phyloP scores from a whole-genome alignment of 768 basidiomycete species.

The Punctularia strigosozonata region DNA sequence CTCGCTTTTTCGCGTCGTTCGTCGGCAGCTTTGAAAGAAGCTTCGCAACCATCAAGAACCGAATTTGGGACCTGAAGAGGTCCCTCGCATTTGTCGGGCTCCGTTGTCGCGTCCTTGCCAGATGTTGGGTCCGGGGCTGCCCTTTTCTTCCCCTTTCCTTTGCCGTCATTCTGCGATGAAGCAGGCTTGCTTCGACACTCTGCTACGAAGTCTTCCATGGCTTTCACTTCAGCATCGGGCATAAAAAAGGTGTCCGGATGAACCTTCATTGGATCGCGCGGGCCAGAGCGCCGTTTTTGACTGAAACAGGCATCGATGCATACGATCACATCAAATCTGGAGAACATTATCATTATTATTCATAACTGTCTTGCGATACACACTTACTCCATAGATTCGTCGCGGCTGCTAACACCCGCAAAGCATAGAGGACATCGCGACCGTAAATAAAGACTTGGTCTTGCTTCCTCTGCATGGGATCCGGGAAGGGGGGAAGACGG shows the following conservation, averaged over 20 bases:
- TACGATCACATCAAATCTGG: constrained; percentile 16
- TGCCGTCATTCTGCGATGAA: background rate
- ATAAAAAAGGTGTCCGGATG: constrained; percentile 16
- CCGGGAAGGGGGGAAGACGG: too few species aligned
- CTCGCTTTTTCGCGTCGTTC: constrained; percentile 17
- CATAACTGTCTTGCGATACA: constrained; percentile 4
- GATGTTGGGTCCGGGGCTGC: background rate
- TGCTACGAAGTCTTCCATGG: constrained; percentile 11
- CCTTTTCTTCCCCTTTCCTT: background rate
- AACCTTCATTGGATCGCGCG: constrained; percentile 7
- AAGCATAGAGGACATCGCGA: constrained; percentile 18
- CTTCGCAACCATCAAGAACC: constrained; percentile 23
- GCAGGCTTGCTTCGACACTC: too few species aligned
- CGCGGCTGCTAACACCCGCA: constrained; percentile 8
- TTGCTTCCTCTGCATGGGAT: too few species aligned
- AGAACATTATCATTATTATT: background rate
- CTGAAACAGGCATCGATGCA: constrained; percentile 24
- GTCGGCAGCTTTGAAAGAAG: constrained; percentile 20
- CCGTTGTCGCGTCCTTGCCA: too few species aligned
- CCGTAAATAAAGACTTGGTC: constrained; percentile 14
- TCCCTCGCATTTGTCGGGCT: background rate
- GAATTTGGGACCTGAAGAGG: constrained; percentile 17
- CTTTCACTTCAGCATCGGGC: constrained; percentile 8
- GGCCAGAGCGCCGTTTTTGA: constrained; percentile 15
- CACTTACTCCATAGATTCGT: constrained; percentile 4